Base-by-base conservation (phyloP, 305 asterid genomes). In the Fraxinus floribunda region DNA sequence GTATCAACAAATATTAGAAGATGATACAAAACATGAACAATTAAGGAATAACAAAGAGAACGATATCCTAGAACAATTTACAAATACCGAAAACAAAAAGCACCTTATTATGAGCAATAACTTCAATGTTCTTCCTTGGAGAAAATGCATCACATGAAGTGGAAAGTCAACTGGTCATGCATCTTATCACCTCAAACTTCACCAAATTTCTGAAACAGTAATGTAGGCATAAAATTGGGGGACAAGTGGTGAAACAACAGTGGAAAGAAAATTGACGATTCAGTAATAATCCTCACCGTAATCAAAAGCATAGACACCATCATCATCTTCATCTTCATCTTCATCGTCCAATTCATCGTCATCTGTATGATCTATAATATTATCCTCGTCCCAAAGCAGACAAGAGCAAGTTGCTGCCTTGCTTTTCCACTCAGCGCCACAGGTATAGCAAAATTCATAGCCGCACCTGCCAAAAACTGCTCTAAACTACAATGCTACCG, bases 381-480 rank as follows among this genome's bases (percentile, higher is more conserved):
- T 29, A 6, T 70, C 83, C 79, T 91, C 94, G 73, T 91, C 89
- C 98, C 98, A 94, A 70, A 91, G 89, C 16, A 87, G 93, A 74
- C 98, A 94, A 0, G 82, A 44, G 84, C 98, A 94, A 68, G 92
- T 88, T 41, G 89, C 92, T 82, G 46, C 83, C 91, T 88, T 89
- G 87, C 89, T 83, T 85, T 86, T 87, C 94, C 94, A 91, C 89
- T 88, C 94, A 2, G 92, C 92, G 75, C 97, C 97, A 81, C 97
- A 94, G 11, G 91, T 93, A 81, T 93, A 94, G 88, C 98, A 94
- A 83, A 94, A 94, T 52, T 94, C 95, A 80, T 86, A 83, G 20
- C 98, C 94, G 81, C 98, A 94, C 87, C 97, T 94, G 91, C 80
- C 71, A 79, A 30, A 78, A 79, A 74, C 36, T 78, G 5, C 38